A percentile compares a stretch with the other conserved stretches of the same genome.
phyloP scores from a whole-genome alignment of 345 rosid genomes.

The Acer yangbiense region DNA sequence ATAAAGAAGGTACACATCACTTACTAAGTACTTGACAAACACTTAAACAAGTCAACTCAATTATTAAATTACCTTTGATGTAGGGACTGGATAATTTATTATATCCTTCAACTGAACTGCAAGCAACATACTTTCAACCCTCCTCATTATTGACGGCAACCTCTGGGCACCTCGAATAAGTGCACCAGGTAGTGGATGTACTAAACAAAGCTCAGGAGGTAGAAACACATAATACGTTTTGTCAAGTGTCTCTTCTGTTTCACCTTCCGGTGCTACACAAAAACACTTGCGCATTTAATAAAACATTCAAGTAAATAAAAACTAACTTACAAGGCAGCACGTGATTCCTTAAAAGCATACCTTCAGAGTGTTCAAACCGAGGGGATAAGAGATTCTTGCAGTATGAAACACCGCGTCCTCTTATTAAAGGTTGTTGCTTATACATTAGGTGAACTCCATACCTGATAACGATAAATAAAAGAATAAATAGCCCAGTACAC shows the following conservation, averaged over 20 bases:
- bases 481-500: slow-evolving; percentile 52
- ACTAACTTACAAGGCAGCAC: neutral
- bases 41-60: neutral
- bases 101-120: slow-evolving; percentile 80
- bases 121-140: slow-evolving; percentile 96
- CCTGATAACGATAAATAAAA: slow-evolving; percentile 47
- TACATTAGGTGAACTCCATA: slow-evolving; percentile 83
- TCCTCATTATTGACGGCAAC: slow-evolving; percentile 93
- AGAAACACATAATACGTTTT: slow-evolving; percentile 93
- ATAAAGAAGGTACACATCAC: slow-evolving; percentile 16
- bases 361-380: slow-evolving; percentile 87
- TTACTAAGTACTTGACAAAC: slow-evolving; percentile 10
- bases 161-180: slow-evolving; percentile 98
- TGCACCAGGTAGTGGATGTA: slow-evolving; percentile 95
- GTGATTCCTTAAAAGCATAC: slow-evolving; percentile 31
- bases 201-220: slow-evolving; percentile 89
- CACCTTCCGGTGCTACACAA: slow-evolving; percentile 45
- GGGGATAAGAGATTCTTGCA: slow-evolving; percentile 97
- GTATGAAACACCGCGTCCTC: slow-evolving; percentile 97
- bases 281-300: slow-evolving; percentile 17
- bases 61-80: slow-evolving; percentile 62
- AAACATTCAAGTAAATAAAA: slow-evolving; percentile 8
- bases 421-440: slow-evolving; percentile 79
- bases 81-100: slow-evolving; percentile 68
- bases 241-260: slow-evolving; percentile 73